A percentile compares a stretch with the other conserved stretches of the same genome.
These are phyloP conservation scores for Talaromyces ruber DNA, from an alignment of 495 filamentous ascomycete genomes.

Conservation along the genomic window DNA sequence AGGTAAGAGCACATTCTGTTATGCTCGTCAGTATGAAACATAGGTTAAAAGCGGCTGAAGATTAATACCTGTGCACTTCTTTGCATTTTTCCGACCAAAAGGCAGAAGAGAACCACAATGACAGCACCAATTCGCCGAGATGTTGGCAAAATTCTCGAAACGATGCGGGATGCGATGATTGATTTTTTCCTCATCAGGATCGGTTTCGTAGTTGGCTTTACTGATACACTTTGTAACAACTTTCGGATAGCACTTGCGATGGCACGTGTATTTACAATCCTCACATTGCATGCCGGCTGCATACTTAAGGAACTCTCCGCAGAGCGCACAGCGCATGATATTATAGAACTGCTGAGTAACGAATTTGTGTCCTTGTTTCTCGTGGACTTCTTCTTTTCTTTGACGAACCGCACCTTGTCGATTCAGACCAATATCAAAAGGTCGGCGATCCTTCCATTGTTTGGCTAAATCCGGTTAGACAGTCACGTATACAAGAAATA, in stretches of 20 bases:
- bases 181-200: constrained; percentile 98
- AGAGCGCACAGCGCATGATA: constrained; percentile 99
- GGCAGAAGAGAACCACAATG: constrained; percentile 98
- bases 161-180: constrained; percentile 98
- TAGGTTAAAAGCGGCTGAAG: not conserved
- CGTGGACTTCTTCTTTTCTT: constrained; percentile 92
- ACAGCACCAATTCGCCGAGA: constrained; percentile 98
- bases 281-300: constrained; percentile 98
- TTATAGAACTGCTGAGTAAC: constrained; percentile 98
- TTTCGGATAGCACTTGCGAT: constrained; percentile 90
- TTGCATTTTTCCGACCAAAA: constrained; percentile 85
- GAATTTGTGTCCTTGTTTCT: constrained; percentile 99
- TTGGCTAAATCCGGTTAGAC: constrained; percentile 47
- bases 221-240: constrained; percentile 99
- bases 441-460: constrained; percentile 57
- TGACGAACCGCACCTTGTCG: constrained; percentile 95
- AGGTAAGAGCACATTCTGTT: constrained; percentile 84
- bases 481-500: not conserved
- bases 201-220: constrained; percentile 95
- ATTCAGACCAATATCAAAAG: constrained; percentile 79
- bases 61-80: constrained; percentile 77
- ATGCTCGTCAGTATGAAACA: not conserved
- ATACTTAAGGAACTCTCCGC: constrained; percentile 97
- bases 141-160: constrained; percentile 88
- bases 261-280: constrained; percentile 99